phyloP scores from a whole-genome alignment of 768 basidiomycete species.

The Suillus subalutaceus region DNA sequence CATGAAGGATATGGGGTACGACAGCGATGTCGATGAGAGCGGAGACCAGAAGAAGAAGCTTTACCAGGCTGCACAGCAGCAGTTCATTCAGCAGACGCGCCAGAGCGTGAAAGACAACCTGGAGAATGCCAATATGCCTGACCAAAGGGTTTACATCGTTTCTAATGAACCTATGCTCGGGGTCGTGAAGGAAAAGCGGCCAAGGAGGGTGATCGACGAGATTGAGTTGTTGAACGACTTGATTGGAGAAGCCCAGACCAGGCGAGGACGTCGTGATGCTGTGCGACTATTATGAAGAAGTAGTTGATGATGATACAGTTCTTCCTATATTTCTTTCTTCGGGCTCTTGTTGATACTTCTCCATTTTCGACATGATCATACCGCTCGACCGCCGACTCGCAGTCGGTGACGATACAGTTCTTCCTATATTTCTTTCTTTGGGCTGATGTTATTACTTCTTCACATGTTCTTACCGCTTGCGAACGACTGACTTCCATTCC shows the following conservation, averaged over 20 bases:
- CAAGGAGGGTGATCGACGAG: conserved; percentile 29
- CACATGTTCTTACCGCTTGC: background rate
- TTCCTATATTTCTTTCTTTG: background rate
- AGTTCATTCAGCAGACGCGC: conserved; percentile 32
- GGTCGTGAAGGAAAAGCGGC: conserved; percentile 28
- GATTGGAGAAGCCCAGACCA: conserved; percentile 18
- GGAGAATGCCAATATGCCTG: conserved; percentile 25
- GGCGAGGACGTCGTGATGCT: background rate
- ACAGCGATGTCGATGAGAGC: conserved; percentile 25
- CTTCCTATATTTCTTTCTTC: background rate
- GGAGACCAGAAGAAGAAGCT: conserved; percentile 12
- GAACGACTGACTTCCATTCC: background rate
- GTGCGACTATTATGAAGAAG: background rate
- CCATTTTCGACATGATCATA: background rate
- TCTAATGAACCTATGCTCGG: conserved; percentile 26
- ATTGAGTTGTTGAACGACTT: conserved; percentile 29
- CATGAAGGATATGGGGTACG: conserved; percentile 30
- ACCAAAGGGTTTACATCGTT: conserved; percentile 34
- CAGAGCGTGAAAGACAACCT: conserved; percentile 28
- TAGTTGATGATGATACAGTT: background rate
- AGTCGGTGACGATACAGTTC: background rate
- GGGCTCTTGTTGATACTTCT: background rate
- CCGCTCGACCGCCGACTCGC: background rate
- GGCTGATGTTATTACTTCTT: background rate
- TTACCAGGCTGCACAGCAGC: conserved; percentile 28